These are phyloP conservation scores for Sungouiozyma ichnusensis DNA, from an alignment of 805 yeast species.

Conservation along the genomic window DNA sequence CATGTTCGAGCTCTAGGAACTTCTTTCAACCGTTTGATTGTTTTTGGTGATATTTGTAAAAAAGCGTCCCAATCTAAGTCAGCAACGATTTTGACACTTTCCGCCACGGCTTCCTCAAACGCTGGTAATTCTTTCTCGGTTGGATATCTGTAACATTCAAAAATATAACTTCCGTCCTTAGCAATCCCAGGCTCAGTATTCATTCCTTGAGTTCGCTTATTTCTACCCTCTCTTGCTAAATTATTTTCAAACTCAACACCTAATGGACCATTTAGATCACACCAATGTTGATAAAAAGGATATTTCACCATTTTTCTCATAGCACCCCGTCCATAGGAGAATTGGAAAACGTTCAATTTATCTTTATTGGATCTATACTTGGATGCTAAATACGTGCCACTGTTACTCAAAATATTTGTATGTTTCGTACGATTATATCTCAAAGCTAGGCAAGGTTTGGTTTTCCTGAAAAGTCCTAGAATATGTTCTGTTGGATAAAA, in stretches of 20 bases:
- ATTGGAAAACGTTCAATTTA: slow-evolving; percentile 10
- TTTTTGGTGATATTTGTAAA: slow-evolving; percentile 1
- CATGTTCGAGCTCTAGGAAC: background rate
- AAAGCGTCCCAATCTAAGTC: slow-evolving; percentile 15
- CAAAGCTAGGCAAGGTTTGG: slow-evolving; percentile 21
- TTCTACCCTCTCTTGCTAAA: background rate
- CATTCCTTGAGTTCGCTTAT: background rate
- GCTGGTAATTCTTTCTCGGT: slow-evolving; percentile 8
- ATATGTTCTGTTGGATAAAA: slow-evolving; percentile 26
- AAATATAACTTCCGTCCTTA: slow-evolving; percentile 26
- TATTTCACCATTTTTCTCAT: slow-evolving; percentile 15
- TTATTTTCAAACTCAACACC: slow-evolving; percentile 9
- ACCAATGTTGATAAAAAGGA: slow-evolving; percentile 19
- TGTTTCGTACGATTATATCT: slow-evolving; percentile 1
- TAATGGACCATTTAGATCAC: slow-evolving; percentile 11
- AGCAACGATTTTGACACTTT: slow-evolving; percentile 14
- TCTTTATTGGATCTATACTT: slow-evolving; percentile 2
- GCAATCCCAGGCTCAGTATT: slow-evolving; percentile 13
- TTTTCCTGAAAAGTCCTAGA: slow-evolving; percentile 20
- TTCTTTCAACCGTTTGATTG: background rate
- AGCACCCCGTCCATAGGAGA: slow-evolving; percentile 13
- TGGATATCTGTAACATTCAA: slow-evolving; percentile 17
- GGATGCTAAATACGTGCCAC: slow-evolving; percentile 13
- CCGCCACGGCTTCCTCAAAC: slow-evolving; percentile 10
- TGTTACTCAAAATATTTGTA: slow-evolving; percentile 8